Evolutionary conservation across 495 filamentous ascomycete species (phyloP), one percentile per base, ranked within the genome.

Genomic region (Bacidia gigantensis): DNA sequence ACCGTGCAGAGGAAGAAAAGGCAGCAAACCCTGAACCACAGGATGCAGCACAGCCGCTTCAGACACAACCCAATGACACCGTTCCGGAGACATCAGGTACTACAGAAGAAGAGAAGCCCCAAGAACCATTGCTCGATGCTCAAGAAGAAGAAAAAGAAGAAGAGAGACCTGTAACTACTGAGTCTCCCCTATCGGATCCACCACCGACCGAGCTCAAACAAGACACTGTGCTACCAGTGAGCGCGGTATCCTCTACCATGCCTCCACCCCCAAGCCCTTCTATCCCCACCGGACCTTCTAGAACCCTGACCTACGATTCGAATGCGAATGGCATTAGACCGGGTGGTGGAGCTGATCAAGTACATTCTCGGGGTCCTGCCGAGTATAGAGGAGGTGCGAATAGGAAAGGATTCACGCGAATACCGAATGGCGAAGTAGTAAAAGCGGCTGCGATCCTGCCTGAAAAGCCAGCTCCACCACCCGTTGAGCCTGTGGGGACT

Each of bases 401-500:
- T 38, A 62, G 61, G 10, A 58, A 56, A 40, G 60, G 61, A 17
- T 44, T 55, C 20, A 46, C 46, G n/a, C 46, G 50, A 17, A 26
- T 56, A 12, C 46, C 52, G 21, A 60, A 62, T 51, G 54, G 22
- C 21, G 43, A 42, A 18, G 51, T 53, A 40, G 11, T 47, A 26
- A 38, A 51, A 46, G 60, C 64, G 50, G 32, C 51, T 11, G 55
- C 57, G 14, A 32, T 58, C 29, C 20, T 43, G 23, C 23, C 54
- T 18, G 50, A 52, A 53, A 51, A 53, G 51, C 51, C 64, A 39
- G 54, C 58, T 29, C 51, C 59, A 3, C 53, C 62, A 39, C 64
- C 64, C 18, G 55, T 62, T 38, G 68, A 69, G 56, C 70, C 71
- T 0, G 64, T 65, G 58, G 78, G 77, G 11, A 68, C 72, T 38